Conservation (phyloP, 2,329 filamentous ascomycete species). For the Fusarium coicis region DNA sequence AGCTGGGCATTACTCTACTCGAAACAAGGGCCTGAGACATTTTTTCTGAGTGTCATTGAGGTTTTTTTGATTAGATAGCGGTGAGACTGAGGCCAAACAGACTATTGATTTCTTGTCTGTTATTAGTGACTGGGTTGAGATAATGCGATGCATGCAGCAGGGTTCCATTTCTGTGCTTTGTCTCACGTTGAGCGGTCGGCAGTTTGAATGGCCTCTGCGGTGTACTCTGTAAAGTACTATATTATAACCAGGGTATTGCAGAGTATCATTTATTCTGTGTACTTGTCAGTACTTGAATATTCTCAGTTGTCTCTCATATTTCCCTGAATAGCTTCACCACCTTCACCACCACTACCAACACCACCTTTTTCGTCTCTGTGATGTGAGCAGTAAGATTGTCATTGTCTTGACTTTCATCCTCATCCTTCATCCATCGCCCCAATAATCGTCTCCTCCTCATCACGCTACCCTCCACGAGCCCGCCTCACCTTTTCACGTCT, state of each 20-base stretch:
- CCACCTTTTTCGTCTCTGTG: background rate
- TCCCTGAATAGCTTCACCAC: constrained; percentile 28
- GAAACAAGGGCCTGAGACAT: constrained; percentile 24
- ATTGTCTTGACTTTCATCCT: background rate
- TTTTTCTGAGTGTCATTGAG: background rate
- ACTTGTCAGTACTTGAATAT: background rate
- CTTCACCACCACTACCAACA: background rate
- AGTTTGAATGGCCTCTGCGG: background rate
- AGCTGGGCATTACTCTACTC: constrained; percentile 5
- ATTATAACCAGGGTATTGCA: background rate
- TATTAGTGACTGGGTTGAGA: background rate
- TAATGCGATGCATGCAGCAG: background rate
- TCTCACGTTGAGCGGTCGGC: background rate
- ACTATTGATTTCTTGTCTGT: constrained; percentile 20
- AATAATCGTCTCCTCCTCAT: constrained; percentile 35
- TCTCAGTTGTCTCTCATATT: background rate
- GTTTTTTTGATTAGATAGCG: constrained; percentile 5
- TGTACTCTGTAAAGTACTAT: background rate
- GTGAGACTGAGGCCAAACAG: constrained; percentile 18
- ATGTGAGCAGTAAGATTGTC: constrained; percentile 19
- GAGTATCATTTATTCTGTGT: background rate
- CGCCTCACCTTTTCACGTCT: constrained; percentile 32
- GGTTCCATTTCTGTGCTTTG: background rate
- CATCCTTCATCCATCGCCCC: constrained; percentile 35
- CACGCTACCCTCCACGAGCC: constrained; percentile 33